Percentiles rank a stretch among this genome's conserved stretches.
phyloP scores from a whole-genome alignment of 2,329 filamentous ascomycete genomes.

The Arthrobotrys iridis region DNA sequence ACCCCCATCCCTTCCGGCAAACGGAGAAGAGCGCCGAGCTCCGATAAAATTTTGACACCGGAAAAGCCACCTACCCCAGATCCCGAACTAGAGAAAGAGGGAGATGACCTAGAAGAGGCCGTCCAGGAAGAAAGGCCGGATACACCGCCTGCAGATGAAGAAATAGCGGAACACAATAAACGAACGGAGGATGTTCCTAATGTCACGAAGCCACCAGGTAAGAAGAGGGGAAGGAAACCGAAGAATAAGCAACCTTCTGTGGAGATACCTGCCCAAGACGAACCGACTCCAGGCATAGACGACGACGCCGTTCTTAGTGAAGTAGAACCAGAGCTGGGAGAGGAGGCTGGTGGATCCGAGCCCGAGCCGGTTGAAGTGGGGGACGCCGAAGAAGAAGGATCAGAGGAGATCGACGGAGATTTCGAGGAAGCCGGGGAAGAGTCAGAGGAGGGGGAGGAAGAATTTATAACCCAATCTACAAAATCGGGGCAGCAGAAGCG shows the following conservation, averaged over 20 bases:
- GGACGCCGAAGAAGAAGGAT: neutral
- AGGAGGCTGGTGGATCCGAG: neutral
- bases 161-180: neutral
- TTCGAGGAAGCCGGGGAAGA: constrained; percentile 32
- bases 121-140: constrained; percentile 1
- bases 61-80: constrained; percentile 35
- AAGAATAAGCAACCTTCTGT: constrained; percentile 33
- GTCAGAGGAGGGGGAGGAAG: constrained; percentile 11
- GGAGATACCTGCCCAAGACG: constrained; percentile 28
- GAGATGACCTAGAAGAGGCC: constrained; percentile 9
- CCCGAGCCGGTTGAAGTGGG: constrained; percentile 11
- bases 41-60: constrained; percentile 55
- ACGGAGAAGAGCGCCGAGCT: constrained; percentile 55
- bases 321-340: constrained; percentile 30
- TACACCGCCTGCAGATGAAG: constrained; percentile 21
- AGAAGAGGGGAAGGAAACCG: constrained; percentile 37
- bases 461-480: neutral
- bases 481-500: neutral
- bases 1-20: constrained; percentile 56
- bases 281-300: neutral
- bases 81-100: constrained; percentile 25
- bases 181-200: neutral
- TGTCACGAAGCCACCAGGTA: neutral
- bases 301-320: constrained; percentile 45
- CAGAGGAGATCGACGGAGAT: constrained; percentile 22